A percentile compares a stretch with the other conserved stretches of the same genome.
These are phyloP conservation scores for Apiosordaria backusii DNA, from an alignment of 495 filamentous ascomycete species.

Conservation along the genomic window DNA sequence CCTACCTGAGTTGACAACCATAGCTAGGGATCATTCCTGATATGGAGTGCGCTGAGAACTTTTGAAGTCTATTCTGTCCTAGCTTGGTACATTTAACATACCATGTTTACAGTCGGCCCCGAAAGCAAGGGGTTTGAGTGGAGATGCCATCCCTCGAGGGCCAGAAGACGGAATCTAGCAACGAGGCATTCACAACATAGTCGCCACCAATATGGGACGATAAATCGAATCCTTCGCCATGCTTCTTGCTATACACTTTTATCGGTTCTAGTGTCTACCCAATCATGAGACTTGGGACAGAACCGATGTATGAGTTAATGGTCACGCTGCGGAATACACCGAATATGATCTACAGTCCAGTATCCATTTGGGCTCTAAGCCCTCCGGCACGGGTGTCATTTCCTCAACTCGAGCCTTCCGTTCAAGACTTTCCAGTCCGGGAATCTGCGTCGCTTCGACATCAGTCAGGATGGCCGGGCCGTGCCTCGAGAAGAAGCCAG, in stretches of 20 bases:
- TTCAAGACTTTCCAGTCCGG: not conserved
- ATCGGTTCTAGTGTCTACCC: not conserved
- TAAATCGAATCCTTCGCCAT: not conserved
- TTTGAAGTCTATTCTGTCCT: no score
- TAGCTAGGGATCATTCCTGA: no score
- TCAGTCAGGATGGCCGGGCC: not conserved
- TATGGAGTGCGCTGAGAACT: no score
- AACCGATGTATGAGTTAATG: not conserved
- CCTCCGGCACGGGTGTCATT: not conserved
- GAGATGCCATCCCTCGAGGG: not conserved
- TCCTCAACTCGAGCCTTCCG: not conserved
- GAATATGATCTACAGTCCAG: not conserved
- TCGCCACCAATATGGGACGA: not conserved
- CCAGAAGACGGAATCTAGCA: not conserved
- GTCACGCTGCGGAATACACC: not conserved
- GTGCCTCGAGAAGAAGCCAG: not conserved
- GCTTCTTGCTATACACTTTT: not conserved
- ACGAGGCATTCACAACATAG: no score
- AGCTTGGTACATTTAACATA: no score
- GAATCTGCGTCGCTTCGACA: not conserved
- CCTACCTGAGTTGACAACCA: no score
- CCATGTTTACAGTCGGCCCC: no score
- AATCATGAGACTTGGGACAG: not conserved
- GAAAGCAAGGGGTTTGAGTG: no score
- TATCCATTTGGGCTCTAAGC: not conserved